A percentile compares a stretch with the other conserved stretches of the same genome.
Conservation (phyloP, 2,329 filamentous ascomycete genomes). For the Calonectria pseudoreteaudii region DNA sequence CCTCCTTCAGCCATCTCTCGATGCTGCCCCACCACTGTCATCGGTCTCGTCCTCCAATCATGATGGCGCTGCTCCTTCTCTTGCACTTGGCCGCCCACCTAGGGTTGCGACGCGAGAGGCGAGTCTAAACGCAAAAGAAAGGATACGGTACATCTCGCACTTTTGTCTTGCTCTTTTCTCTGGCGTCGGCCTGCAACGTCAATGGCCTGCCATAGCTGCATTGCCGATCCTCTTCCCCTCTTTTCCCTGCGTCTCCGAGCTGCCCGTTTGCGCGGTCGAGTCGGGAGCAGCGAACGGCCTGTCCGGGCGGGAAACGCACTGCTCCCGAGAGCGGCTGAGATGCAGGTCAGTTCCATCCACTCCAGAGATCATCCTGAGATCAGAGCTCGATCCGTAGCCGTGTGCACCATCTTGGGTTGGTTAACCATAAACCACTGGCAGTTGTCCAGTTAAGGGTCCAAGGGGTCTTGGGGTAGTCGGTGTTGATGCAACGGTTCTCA, state of each 20-base stretch:
- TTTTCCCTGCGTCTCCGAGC: conserved; percentile 1
- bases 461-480: conserved; percentile 13
- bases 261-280: background rate
- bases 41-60: conserved; percentile 26
- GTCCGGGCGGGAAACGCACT: background rate
- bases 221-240: conserved; percentile 15
- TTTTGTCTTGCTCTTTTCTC: conserved; percentile 12
- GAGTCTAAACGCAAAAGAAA: conserved; percentile 12
- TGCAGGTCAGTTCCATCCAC: conserved; percentile 27
- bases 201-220: background rate
- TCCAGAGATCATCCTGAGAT: conserved; percentile 21
- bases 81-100: background rate
- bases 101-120: background rate
- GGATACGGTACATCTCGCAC: conserved; percentile 18
- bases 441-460: background rate
- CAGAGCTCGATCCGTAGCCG: conserved; percentile 9
- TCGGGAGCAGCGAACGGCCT: conserved; percentile 19
- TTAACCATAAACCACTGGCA: background rate
- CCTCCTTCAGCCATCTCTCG: conserved; percentile 5
- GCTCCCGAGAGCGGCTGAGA: conserved; percentile 1
- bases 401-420: conserved; percentile 16
- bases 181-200: background rate
- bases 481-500: conserved; percentile 24
- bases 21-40: conserved; percentile 5
- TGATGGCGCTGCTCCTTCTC: background rate